Conservation (phyloP, 768 basidiomycete species). For the Brasilioporus rufonigricans region DNA sequence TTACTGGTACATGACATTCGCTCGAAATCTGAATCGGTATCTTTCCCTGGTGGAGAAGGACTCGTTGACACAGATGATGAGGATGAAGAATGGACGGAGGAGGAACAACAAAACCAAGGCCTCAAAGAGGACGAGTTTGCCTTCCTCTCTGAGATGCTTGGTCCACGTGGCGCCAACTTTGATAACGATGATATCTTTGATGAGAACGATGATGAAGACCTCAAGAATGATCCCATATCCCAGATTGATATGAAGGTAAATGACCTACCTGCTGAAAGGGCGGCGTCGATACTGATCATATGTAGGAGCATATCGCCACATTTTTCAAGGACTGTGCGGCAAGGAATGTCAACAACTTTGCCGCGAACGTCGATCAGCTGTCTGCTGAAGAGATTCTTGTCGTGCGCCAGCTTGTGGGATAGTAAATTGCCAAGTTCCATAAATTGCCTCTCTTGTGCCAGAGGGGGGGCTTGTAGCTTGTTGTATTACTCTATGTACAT, state of each 20-base stretch:
- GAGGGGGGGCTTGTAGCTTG: not conserved
- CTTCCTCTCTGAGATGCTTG: slow-evolving; percentile 81
- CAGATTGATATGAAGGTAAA: slow-evolving; percentile 77
- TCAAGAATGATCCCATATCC: slow-evolving; percentile 81
- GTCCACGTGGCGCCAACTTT: slow-evolving; percentile 66
- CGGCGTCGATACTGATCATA: not conserved
- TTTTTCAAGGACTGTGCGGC: slow-evolving; percentile 71
- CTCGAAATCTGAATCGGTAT: slow-evolving; percentile 70
- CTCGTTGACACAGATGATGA: slow-evolving; percentile 78
- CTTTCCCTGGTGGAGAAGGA: slow-evolving; percentile 55
- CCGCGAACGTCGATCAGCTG: slow-evolving; percentile 60
- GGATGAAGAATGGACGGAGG: slow-evolving; percentile 95
- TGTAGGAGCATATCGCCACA: slow-evolving; percentile 61
- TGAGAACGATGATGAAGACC: slow-evolving; percentile 81
- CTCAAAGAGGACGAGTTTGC: slow-evolving; percentile 75
- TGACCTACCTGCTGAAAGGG: not conserved
- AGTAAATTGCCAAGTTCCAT: slow-evolving; percentile 12
- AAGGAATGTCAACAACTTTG: slow-evolving; percentile 62
- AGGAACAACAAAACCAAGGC: slow-evolving; percentile 63
- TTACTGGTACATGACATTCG: slow-evolving; percentile 83
- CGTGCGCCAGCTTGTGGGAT: slow-evolving; percentile 48
- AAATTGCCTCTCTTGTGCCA: not conserved
- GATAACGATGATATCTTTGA: slow-evolving; percentile 78
- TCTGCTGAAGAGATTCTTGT: slow-evolving; percentile 69
- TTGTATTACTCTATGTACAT: slow-evolving; percentile 16